Percentiles rank a stretch among this genome's conserved stretches.
Conservation (phyloP, 306 rosid species). For the Citrullus colocynthis region DNA sequence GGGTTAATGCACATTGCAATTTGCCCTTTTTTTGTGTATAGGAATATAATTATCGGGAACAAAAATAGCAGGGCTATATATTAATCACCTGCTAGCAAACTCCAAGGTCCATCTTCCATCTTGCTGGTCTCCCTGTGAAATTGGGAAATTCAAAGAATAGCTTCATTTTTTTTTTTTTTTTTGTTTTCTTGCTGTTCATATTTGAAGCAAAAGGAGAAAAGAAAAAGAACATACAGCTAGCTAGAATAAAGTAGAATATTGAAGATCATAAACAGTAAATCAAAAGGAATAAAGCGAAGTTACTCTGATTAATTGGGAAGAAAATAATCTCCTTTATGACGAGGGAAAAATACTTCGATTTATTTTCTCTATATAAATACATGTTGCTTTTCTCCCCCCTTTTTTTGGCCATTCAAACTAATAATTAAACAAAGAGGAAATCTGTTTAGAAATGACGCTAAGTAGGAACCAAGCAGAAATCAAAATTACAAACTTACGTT, state of each 20-base stretch:
- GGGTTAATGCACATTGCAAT: neutral
- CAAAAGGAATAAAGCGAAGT: neutral
- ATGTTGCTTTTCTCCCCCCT: neutral
- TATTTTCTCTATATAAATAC: neutral
- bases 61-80: neutral
- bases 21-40: neutral
- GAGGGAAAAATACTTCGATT: neutral
- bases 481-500: neutral
- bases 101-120: slow-evolving; percentile 9
- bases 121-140: neutral
- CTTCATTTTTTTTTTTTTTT: neutral
- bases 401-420: neutral
- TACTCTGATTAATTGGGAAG: neutral
- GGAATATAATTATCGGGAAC: neutral
- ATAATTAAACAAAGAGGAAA: neutral
- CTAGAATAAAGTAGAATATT: neutral
- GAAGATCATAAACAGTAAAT: slow-evolving; percentile 5
- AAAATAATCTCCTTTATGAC: neutral
- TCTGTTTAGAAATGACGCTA: neutral
- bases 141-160: neutral
- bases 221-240: neutral
- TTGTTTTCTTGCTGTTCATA: neutral
- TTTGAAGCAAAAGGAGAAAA: neutral
- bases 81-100: slow-evolving; percentile 3
- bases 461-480: neutral